Conservation (phyloP, 805 yeast species). For the Peterozyma xylosa region DNA sequence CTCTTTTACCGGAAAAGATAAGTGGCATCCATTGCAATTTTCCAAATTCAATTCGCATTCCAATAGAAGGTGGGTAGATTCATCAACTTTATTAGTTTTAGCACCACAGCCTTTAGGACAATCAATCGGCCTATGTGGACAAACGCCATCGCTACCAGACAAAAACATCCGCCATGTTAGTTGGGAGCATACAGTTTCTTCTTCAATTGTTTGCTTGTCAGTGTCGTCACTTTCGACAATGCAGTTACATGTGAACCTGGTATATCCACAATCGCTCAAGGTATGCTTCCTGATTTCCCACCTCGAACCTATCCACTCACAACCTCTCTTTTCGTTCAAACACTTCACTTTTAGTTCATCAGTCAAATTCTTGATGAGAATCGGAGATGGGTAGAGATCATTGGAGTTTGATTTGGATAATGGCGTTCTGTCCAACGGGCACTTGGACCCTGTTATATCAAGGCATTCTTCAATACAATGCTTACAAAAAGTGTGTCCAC, state of each 20-base stretch:
- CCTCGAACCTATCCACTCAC: constrained; percentile 47
- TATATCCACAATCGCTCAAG: constrained; percentile 27
- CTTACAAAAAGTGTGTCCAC: constrained; percentile 65
- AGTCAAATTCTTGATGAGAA: constrained; percentile 47
- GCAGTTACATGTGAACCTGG: constrained; percentile 26
- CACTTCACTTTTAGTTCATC: constrained; percentile 56
- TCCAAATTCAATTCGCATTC: constrained; percentile 32
- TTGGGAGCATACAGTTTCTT: constrained; percentile 2
- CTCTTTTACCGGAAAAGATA: constrained; percentile 30
- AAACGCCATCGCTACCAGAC: constrained; percentile 13
- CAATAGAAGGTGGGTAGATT: constrained; percentile 25
- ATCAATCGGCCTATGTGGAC: constrained; percentile 29
- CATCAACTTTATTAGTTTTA: constrained; percentile 20
- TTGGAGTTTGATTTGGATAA: constrained; percentile 20
- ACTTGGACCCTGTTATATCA: constrained; percentile 27
- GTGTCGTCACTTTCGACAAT: constrained; percentile 5
- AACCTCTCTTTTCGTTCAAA: constrained; percentile 44
- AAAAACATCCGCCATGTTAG: constrained; percentile 12
- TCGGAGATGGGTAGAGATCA: constrained; percentile 44
- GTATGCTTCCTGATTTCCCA: constrained; percentile 53
- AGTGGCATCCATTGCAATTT: constrained; percentile 31
- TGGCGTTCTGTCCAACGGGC: constrained; percentile 58
- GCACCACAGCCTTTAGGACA: constrained; percentile 29
- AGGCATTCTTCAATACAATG: constrained; percentile 43
- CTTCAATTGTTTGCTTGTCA: neutral